Evolutionary conservation across 805 yeast genomes (phyloP), one percentile per base, ranked within the genome.

Genomic region (Clavispora vitiphila): DNA sequence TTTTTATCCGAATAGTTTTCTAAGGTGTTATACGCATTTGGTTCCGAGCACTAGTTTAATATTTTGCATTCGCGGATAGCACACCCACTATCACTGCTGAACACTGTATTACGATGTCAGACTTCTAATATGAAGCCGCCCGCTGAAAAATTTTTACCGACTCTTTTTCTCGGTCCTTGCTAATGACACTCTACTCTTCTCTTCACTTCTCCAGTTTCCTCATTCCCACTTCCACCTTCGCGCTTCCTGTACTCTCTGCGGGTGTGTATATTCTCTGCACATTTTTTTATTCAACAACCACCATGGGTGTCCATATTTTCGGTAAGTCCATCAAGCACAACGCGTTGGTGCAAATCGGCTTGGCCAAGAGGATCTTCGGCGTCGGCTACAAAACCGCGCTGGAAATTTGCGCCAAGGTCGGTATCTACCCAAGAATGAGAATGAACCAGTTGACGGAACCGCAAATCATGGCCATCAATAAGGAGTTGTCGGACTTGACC

Each of bases 361-460:
- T 93, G 48, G 81, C 90, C 19, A 76, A 83, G 42, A 82, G 81
- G 48, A 83, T 93, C 50, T 90, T 86, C 60, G 99, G 98, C 23
- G 71, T 93, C 31, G 96, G 98, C n/a, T 63, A 68, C 35, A 62
- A 68, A 40, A 79, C 85, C 8, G 91, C 97, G 2, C 77, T 77
- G 48, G 71, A 72, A 54, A 71, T 93, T 40, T 89, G 96, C 61
- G 81, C 97, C 30, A 87, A 81, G 58, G 78, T 91, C 18, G 96
- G 96, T 9, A 77, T 93, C 45, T 91, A 90, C 58, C 98, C 98
- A 35, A 72, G 77, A 60, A 90, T 91, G 95, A 80, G 96, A 66
- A 83, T 90, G 86, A 93, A 86, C 61, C 96, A 93, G 64, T 76
- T 93, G 29, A 71, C 84, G 22, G 98, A 93, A 64, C 86, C 88